phyloP scores from a whole-genome alignment of 345 rosid species.

The Camelina laxa region DNA sequence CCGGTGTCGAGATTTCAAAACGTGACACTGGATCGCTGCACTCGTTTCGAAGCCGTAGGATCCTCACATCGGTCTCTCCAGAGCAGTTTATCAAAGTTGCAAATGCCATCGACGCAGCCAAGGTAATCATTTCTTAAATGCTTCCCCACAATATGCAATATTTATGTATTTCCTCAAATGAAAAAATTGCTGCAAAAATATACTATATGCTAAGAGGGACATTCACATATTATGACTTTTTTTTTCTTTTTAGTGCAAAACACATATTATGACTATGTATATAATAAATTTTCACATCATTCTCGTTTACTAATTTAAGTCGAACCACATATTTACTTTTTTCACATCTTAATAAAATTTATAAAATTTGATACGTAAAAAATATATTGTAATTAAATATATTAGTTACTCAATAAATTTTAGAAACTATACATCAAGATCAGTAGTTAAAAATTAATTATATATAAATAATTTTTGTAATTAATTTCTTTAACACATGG shows the following conservation, averaged over 20 bases:
- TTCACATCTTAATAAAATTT: neutral
- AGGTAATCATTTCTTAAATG: conserved; percentile 45
- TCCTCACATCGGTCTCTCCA: conserved; percentile 70
- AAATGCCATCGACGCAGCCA: conserved; percentile 78
- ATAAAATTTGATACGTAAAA: neutral
- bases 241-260: too few species aligned
- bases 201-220: neutral
- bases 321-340: neutral
- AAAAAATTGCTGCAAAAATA: neutral
- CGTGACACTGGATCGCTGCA: conserved; percentile 66
- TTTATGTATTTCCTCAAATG: neutral
- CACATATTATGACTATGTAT: too few species aligned
- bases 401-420: neutral
- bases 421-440: neutral
- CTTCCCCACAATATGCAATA: neutral
- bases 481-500: neutral
- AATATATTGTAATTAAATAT: neutral
- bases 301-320: neutral
- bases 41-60: conserved; percentile 72
- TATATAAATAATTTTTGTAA: neutral
- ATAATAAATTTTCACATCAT: neutral
- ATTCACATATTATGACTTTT: neutral
- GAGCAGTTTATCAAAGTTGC: conserved; percentile 77
- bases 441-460: neutral
- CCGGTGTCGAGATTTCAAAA: conserved; percentile 74